These are phyloP conservation scores for Hirsutella rhossiliensis DNA, from an alignment of 2,329 filamentous ascomycete genomes.

Conservation along the genomic window DNA sequence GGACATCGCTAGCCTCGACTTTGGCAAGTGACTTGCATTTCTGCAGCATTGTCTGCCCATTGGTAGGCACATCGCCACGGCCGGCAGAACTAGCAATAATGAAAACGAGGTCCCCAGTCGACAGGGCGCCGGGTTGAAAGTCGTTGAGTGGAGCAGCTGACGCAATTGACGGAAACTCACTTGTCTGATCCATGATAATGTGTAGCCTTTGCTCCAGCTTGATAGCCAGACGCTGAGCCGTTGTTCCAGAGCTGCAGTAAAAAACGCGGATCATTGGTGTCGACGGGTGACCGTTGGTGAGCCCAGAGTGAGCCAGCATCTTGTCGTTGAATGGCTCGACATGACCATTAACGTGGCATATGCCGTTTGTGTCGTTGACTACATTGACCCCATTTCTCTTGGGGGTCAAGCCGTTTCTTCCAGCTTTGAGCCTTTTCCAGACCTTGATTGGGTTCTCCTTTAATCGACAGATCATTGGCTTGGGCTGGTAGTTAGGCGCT, in stretches of 20 bases:
- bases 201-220: slow-evolving; percentile 1
- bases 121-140: neutral
- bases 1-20: neutral
- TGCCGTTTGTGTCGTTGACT: neutral
- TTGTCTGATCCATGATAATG: neutral
- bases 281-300: neutral
- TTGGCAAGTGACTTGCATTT: neutral
- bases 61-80: slow-evolving; percentile 1
- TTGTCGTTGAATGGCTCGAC: neutral
- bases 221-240: slow-evolving; percentile 1
- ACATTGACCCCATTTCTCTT: neutral
- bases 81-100: slow-evolving; percentile 1
- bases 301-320: neutral
- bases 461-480: slow-evolving; percentile 2
- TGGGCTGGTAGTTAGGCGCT: slow-evolving; percentile 2
- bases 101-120: neutral
- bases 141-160: neutral
- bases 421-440: neutral
- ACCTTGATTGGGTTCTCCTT: slow-evolving; percentile 1
- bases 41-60: neutral
- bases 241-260: slow-evolving; percentile 2
- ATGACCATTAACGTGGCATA: neutral
- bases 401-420: neutral
- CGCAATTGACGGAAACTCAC: neutral
- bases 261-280: neutral